Percentiles rank a stretch among this genome's conserved stretches.
Conservation (phyloP, 768 basidiomycete genomes). For the Termitomyces eurrhizus region DNA sequence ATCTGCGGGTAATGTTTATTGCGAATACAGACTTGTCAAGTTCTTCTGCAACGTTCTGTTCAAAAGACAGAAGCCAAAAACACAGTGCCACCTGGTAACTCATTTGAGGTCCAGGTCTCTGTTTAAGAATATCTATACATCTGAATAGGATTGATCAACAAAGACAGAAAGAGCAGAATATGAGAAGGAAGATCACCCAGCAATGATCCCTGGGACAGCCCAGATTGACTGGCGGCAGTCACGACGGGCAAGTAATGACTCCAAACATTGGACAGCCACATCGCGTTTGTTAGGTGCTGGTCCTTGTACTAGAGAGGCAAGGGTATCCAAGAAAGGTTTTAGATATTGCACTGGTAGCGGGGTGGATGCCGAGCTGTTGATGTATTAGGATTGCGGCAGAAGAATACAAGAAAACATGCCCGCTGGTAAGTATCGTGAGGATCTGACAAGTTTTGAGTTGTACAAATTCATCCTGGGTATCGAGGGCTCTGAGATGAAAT, state of each 20-base stretch:
- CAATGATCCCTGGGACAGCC: constrained; percentile 63
- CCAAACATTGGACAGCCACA: constrained; percentile 88
- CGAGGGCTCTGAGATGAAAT: constrained; percentile 54
- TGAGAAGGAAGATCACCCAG: constrained; percentile 45
- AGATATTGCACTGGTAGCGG: constrained; percentile 50
- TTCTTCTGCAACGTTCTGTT: constrained; percentile 77
- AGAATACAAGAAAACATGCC: constrained; percentile 36
- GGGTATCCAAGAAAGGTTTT: constrained; percentile 53
- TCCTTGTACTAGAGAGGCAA: constrained; percentile 61
- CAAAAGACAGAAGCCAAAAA: constrained; percentile 92
- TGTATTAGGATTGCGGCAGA: background rate
- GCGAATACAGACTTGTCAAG: constrained; percentile 70
- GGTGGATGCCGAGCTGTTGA: constrained; percentile 44
- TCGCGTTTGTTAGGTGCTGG: constrained; percentile 70
- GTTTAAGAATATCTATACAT: constrained; percentile 77
- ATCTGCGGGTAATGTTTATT: background rate
- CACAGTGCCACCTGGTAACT: constrained; percentile 92
- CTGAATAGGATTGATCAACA: constrained; percentile 31
- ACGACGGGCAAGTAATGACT: constrained; percentile 76
- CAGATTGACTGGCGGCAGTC: constrained; percentile 81
- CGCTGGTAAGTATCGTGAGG: constrained; percentile 79
- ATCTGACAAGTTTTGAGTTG: constrained; percentile 89
- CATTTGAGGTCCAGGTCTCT: constrained; percentile 87
- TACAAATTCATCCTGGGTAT: constrained; percentile 91
- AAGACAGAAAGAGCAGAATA: constrained; percentile 1